These are phyloP conservation scores for Ganoderma sp. DNA, from an alignment of 1,284 basidiomycete species.

Conservation along the genomic window DNA sequence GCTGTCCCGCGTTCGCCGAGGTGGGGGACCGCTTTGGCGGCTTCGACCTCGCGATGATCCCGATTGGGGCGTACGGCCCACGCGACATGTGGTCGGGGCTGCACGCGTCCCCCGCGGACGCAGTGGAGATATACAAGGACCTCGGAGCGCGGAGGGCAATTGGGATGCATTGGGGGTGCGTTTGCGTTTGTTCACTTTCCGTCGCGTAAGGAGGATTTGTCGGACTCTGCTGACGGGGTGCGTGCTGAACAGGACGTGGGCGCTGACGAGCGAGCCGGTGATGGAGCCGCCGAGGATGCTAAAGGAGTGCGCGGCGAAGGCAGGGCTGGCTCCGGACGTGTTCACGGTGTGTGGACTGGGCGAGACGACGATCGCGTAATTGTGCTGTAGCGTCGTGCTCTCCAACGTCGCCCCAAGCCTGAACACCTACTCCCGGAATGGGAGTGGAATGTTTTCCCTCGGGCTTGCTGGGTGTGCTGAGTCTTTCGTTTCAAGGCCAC, in stretches of 20 bases:
- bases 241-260: constrained; percentile 49
- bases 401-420: not conserved
- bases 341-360: constrained; percentile 64
- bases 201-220: not conserved
- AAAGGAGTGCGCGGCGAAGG: constrained; percentile 54
- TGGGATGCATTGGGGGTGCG: constrained; percentile 75
- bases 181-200: constrained; percentile 3
- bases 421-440: not conserved
- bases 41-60: constrained; percentile 67
- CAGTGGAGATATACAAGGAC: constrained; percentile 69
- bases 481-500: not conserved
- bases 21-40: constrained; percentile 66
- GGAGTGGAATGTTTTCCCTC: not conserved
- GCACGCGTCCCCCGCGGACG: constrained; percentile 66
- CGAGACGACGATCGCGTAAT: constrained; percentile 48
- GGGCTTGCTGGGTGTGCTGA: not conserved
- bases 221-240: not conserved
- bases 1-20: constrained; percentile 73
- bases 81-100: constrained; percentile 61
- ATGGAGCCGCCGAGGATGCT: constrained; percentile 63
- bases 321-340: constrained; percentile 53
- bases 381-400: not conserved
- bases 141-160: constrained; percentile 61
- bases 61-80: constrained; percentile 74
- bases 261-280: constrained; percentile 59